Base-by-base conservation (phyloP, 768 basidiomycete species). In the Butyriboletus loyo region DNA sequence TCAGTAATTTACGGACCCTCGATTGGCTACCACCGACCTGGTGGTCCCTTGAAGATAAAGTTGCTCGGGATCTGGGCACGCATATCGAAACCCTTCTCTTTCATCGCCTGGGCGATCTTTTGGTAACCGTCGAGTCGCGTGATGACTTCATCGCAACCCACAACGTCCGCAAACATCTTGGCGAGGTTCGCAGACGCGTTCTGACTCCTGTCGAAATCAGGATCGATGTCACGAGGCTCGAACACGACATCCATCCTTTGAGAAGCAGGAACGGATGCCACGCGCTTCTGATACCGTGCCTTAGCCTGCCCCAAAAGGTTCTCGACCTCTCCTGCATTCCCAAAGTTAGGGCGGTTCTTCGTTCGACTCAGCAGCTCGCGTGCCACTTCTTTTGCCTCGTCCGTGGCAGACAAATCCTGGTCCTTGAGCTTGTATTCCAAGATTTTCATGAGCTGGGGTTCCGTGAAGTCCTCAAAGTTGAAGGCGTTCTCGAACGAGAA, bases 41-140 rank as follows among this genome's bases (percentile, higher is more conserved):
- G 86, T 4, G 86, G 87, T 0, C 86, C 86, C 57, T 84, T 87
- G 75, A 88, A 87, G 3, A 88, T 73, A 46, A 87, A 88, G 39
- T 75, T 75, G 9, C 69, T 87, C 1, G 86, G 85, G 21, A 87
- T 78, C 30, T 75, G 71, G 1, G 77, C 71, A 4, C 78, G 74
- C 34, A 74, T 66, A 50, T 84, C 78, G 28, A 73, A 60, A 1
- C 74, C 73, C 22, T 69, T 66, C 8, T 58, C 59, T 58, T 79
- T 80, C 66, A 77, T 73, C 19, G 58, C 66, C 9, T 57, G 59
- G 3, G 81, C 79, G 17, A 83, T 75, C 50, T 74, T 69, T 63
- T 87, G 87, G 53, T 78, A 86, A 6, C 68, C 59, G 4, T 64
- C 61, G 5, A 88, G 70, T 53, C 76, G 79, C 37, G 56, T 55